Percentiles rank a stretch among this genome's conserved stretches.
Evolutionary conservation across 495 filamentous ascomycete species (phyloP).

Genomic region (Aspergillus homomorphus): DNA sequence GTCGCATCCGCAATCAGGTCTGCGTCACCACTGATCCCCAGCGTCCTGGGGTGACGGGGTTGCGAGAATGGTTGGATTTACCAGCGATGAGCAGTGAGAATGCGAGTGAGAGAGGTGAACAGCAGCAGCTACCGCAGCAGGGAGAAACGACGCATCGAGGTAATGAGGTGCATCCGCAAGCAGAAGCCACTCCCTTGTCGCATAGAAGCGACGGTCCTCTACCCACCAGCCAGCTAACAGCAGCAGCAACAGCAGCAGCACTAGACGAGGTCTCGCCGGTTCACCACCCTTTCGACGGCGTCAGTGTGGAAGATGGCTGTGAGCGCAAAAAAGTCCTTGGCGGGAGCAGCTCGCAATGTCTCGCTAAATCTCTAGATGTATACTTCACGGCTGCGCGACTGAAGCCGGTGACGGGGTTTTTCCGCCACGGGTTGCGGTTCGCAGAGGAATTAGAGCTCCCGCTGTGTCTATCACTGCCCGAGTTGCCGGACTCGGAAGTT

Average conservation of each 20-base stretch:
- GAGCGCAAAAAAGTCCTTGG: conserved; percentile 17
- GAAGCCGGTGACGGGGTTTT: conserved; percentile 13
- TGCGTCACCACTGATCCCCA: conserved; percentile 19
- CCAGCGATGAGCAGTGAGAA: conserved; percentile 3
- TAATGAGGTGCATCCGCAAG: neutral
- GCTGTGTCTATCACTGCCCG: conserved; percentile 9
- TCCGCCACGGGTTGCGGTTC: conserved; percentile 14
- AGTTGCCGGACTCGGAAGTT: neutral
- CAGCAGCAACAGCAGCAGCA: neutral
- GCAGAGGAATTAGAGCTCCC: conserved; percentile 15
- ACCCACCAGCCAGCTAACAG: neutral
- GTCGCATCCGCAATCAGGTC: conserved; percentile 12
- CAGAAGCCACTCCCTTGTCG: too few species aligned
- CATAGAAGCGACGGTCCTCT: too few species aligned
- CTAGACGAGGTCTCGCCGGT: conserved; percentile 11
- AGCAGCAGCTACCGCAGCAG: too few species aligned
- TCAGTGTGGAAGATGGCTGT: conserved; percentile 13
- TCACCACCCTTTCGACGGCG: conserved; percentile 13
- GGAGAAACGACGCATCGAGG: too few species aligned
- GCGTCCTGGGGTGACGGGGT: conserved; percentile 10
- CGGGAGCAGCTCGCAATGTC: conserved; percentile 18
- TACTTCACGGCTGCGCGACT: conserved; percentile 15
- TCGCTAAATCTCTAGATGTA: conserved; percentile 18
- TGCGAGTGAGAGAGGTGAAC: too few species aligned
- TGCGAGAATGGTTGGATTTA: conserved; percentile 17